Base-by-base conservation (phyloP, 2,329 filamentous ascomycete genomes). In the Botrytis tulipae region DNA sequence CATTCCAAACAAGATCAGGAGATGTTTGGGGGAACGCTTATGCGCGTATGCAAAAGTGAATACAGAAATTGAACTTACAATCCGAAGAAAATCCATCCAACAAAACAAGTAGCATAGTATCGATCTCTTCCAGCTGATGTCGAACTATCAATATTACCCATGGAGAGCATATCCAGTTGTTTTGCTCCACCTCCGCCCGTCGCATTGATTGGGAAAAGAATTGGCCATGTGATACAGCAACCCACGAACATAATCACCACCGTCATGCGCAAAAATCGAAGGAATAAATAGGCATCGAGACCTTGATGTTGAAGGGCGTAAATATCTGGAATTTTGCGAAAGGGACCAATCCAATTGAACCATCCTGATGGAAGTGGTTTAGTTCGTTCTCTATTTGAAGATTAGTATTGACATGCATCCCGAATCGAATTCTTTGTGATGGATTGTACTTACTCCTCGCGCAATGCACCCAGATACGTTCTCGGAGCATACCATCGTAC, bases 291-390 rank as follows among this genome's bases (percentile, higher is more conserved):
- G 46, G 92, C 93, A 81, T 99, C 95, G 76, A 99, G 88, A 0
- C 94, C 97, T 81, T 95, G 93, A 84, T 97, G 94, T 79, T 96
- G 93, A 35, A 98, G 88, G 40, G 95, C 89, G 80, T 93, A 94
- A 59, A 90, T 90, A 81, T 98, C 95, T 5, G 88, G 87, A 61
- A 88, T 87, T 78, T 87, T 87, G 84, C 89, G 91, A 83, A 93
- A 92, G 20, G 87, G 84, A 16, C 83, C 83, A 73, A 94, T 82
- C 92, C 92, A 94, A 77, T 91, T 88, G 78, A 92, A 84, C 63
- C 90, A 81, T 71, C 91, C 91, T 40, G 81, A 85, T 4, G 91
- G 89, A 0, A 91, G 84, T 2, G 84, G 80, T 35, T 89, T 89
- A 20, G 87, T 88, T 48, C 90, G 88, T 75, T 90, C 85, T 76